phyloP scores from a whole-genome alignment of 1,139 yeast species.

The Suhomyces coccinellae region DNA sequence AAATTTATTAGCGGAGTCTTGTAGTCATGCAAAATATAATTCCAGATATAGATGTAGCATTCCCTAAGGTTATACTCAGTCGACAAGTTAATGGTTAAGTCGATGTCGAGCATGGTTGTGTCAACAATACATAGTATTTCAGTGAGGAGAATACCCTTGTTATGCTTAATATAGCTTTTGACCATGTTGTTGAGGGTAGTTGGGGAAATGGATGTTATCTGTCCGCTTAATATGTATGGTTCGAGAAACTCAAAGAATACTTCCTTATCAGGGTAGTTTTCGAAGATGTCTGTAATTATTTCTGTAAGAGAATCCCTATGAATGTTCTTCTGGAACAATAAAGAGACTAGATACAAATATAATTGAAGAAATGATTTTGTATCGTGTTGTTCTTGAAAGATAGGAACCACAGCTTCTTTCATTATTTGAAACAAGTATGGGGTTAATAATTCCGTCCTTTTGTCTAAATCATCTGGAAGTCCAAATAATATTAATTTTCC shows the following conservation, averaged over 20 bases:
- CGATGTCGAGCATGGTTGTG: constrained; percentile 67
- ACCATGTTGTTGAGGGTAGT: constrained; percentile 60
- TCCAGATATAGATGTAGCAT: constrained; percentile 68
- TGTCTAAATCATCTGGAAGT: constrained; percentile 48
- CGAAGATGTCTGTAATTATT: constrained; percentile 56
- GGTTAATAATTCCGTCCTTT: constrained; percentile 50
- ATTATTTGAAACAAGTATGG: constrained; percentile 60
- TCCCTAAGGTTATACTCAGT: constrained; percentile 54
- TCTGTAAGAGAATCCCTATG: constrained; percentile 25
- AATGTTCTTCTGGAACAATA: constrained; percentile 16
- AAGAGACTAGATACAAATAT: constrained; percentile 28
- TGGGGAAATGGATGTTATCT: constrained; percentile 58
- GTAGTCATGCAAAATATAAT: constrained; percentile 62
- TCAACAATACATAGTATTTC: constrained; percentile 68
- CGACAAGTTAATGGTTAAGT: constrained; percentile 65
- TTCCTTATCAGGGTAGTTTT: constrained; percentile 35
- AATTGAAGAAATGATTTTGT: constrained; percentile 13
- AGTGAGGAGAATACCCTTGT: constrained; percentile 53
- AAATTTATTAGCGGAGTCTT: constrained; percentile 65
- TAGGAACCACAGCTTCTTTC: constrained; percentile 47
- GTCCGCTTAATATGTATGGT: constrained; percentile 47
- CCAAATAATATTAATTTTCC: constrained; percentile 52
- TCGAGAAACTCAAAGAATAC: constrained; percentile 54
- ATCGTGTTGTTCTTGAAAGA: constrained; percentile 22
- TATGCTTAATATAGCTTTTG: constrained; percentile 40